Evolutionary conservation across 2,329 filamentous ascomycete genomes (phyloP).

Genomic region (Phialocephala sp.): DNA sequence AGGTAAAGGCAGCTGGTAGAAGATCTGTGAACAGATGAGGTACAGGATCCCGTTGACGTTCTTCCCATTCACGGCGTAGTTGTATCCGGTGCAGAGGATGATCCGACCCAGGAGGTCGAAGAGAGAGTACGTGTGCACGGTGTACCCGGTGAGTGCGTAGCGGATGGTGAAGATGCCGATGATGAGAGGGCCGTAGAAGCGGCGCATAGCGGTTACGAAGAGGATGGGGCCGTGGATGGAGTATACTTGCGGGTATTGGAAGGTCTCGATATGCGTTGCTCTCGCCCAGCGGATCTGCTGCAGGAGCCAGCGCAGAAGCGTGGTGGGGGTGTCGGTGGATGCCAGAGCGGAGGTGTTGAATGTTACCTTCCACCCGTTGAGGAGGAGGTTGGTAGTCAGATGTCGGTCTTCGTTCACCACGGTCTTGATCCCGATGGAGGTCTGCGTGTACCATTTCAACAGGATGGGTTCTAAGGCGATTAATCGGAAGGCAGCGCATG

Average conservation of each 20-base stretch:
- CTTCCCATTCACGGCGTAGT: conserved; percentile 40
- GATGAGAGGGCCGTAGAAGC: conserved; percentile 42
- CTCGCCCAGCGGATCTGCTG: conserved; percentile 47
- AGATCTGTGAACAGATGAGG: conserved; percentile 29
- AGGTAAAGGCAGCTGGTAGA: conserved; percentile 45
- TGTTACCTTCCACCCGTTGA: conserved; percentile 44
- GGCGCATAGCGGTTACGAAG: conserved; percentile 44
- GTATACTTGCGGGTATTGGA: conserved; percentile 45
- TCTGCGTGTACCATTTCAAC: conserved; percentile 47
- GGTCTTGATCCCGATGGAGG: conserved; percentile 44
- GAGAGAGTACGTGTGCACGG: conserved; percentile 39
- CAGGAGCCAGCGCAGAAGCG: conserved; percentile 44
- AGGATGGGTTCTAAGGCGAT: conserved; percentile 42
- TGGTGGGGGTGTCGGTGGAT: conserved; percentile 46
- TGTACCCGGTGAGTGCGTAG: conserved; percentile 42
- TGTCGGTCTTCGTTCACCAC: conserved; percentile 48
- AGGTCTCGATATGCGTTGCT: conserved; percentile 46
- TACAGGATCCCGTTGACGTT: conserved; percentile 38
- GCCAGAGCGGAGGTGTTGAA: conserved; percentile 45
- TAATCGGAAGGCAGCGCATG: conserved; percentile 45
- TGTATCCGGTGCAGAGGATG: conserved; percentile 41
- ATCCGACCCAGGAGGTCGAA: conserved; percentile 42
- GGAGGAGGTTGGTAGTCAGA: conserved; percentile 45
- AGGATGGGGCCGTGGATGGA: conserved; percentile 44
- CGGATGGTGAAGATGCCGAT: conserved; percentile 39